Conservation (phyloP, 768 basidiomycete genomes). For the Phylloporus sp. region DNA sequence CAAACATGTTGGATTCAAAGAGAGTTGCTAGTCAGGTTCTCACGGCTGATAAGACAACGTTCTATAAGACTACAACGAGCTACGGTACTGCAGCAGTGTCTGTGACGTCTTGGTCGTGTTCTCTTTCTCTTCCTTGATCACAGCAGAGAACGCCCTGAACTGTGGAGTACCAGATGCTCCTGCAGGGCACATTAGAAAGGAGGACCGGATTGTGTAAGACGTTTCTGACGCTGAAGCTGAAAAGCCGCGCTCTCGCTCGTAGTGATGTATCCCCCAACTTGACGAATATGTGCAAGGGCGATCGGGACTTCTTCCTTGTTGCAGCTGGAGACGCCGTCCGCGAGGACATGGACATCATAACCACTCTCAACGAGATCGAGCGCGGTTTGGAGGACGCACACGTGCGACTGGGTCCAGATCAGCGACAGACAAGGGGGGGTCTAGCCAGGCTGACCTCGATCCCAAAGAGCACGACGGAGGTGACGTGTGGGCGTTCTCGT, state of each 20-base stretch:
- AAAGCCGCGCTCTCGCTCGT: slow-evolving; percentile 83
- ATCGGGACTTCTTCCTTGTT: slow-evolving; percentile 77
- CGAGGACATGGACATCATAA: slow-evolving; percentile 64
- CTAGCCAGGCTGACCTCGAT: slow-evolving; percentile 63
- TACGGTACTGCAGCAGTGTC: slow-evolving; percentile 29
- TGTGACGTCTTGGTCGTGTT: slow-evolving; percentile 43
- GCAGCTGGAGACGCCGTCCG: slow-evolving; percentile 81
- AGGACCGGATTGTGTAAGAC: slow-evolving; percentile 4
- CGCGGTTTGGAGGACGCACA: slow-evolving; percentile 84
- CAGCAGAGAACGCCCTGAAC: slow-evolving; percentile 69
- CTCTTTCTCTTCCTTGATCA: slow-evolving; percentile 78
- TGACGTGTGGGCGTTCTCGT: slow-evolving; percentile 41
- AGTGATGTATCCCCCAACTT: slow-evolving; percentile 70
- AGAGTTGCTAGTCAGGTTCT: slow-evolving; percentile 6
- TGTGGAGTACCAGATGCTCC: slow-evolving; percentile 56
- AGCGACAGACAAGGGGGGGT: neutral
- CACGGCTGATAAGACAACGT: slow-evolving; percentile 8
- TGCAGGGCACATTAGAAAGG: slow-evolving; percentile 24
- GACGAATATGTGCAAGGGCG: slow-evolving; percentile 65
- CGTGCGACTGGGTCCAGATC: slow-evolving; percentile 60
- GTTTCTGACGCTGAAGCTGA: slow-evolving; percentile 60
- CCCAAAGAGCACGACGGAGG: slow-evolving; percentile 74
- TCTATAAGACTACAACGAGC: slow-evolving; percentile 18
- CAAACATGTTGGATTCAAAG: slow-evolving; percentile 30
- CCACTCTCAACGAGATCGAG: slow-evolving; percentile 56